These are phyloP conservation scores for Ogataea trehaloabstinens DNA, from an alignment of 805 yeast genomes.

Conservation along the genomic window DNA sequence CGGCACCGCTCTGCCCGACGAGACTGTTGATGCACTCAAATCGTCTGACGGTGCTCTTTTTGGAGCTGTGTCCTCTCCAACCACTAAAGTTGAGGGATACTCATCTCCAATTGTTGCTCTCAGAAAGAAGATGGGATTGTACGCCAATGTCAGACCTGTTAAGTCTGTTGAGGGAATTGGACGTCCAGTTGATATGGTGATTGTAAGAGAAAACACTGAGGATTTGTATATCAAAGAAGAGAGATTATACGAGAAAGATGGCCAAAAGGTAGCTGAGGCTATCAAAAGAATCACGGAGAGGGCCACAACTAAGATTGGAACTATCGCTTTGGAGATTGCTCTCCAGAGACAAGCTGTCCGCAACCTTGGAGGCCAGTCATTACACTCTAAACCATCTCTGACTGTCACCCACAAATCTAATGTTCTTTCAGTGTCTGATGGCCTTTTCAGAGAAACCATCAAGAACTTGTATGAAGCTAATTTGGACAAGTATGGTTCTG, in stretches of 20 bases:
- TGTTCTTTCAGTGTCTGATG: conserved; percentile 89
- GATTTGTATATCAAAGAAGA: conserved; percentile 96
- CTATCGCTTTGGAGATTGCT: conserved; percentile 90
- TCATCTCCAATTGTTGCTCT: conserved; percentile 99
- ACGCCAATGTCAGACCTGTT: conserved; percentile 97
- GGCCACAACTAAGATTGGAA: conserved; percentile 84
- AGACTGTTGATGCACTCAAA: conserved; percentile 75
- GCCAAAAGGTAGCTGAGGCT: conserved; percentile 93
- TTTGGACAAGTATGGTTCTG: conserved; percentile 53
- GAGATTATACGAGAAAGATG: conserved; percentile 70
- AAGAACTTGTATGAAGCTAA: conserved; percentile 57
- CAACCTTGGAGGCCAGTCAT: conserved; percentile 54
- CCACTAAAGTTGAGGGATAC: conserved; percentile 91
- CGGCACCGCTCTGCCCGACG: conserved; percentile 95
- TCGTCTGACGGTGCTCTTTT: conserved; percentile 91
- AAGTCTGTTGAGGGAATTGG: conserved; percentile 85
- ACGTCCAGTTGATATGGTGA: conserved; percentile 93
- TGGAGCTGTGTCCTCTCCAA: conserved; percentile 96
- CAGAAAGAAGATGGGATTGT: conserved; percentile 90
- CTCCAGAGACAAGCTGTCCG: conserved; percentile 83
- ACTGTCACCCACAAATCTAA: conserved; percentile 97
- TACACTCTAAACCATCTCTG: conserved; percentile 57
- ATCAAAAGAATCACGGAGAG: conserved; percentile 91
- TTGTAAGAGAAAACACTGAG: conserved; percentile 98
- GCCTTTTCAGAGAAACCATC: conserved; percentile 90